These are phyloP conservation scores for Umbelopsis sp. DNA, from an alignment of 192 early-diverging fungal species.

Conservation along the genomic window DNA sequence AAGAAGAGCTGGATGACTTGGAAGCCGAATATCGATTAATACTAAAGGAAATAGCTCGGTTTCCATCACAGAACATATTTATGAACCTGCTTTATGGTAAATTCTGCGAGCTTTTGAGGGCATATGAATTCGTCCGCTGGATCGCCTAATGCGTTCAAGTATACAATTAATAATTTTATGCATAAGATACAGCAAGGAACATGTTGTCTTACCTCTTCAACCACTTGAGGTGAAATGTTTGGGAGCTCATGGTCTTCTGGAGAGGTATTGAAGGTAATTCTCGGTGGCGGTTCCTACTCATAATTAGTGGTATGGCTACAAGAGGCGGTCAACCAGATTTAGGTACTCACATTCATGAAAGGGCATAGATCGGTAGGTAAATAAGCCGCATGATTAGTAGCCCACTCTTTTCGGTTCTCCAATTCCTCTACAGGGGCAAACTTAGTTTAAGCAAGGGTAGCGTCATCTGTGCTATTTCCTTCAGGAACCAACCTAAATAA, in stretches of 20 bases:
- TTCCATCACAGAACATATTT: too few species aligned
- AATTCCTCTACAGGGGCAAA: slow-evolving; percentile 27
- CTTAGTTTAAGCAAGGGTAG: not conserved
- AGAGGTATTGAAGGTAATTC: not conserved
- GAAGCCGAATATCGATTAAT: too few species aligned
- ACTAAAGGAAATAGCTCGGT: too few species aligned
- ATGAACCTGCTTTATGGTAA: too few species aligned
- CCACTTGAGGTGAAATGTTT: not conserved
- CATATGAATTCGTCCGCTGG: not conserved
- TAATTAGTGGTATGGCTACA: not conserved
- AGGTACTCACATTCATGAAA: slow-evolving; percentile 31
- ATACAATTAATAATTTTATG: not conserved
- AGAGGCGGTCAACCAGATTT: not conserved
- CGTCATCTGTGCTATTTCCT: not conserved
- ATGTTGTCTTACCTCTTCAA: not conserved
- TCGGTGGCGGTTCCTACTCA: slow-evolving; percentile 1
- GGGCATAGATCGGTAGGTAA: slow-evolving; percentile 37
- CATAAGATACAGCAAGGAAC: not conserved
- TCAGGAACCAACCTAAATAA: slow-evolving; percentile 17
- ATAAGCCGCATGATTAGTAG: slow-evolving; percentile 33
- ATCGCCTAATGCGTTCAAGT: not conserved
- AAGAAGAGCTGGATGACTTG: too few species aligned
- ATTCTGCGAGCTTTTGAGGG: too few species aligned
- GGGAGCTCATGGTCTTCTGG: not conserved
- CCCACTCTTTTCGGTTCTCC: slow-evolving; percentile 30